These are phyloP conservation scores for Cryoendolithus antarcticus DNA, from an alignment of 2,329 filamentous ascomycete genomes.

Conservation along the genomic window DNA sequence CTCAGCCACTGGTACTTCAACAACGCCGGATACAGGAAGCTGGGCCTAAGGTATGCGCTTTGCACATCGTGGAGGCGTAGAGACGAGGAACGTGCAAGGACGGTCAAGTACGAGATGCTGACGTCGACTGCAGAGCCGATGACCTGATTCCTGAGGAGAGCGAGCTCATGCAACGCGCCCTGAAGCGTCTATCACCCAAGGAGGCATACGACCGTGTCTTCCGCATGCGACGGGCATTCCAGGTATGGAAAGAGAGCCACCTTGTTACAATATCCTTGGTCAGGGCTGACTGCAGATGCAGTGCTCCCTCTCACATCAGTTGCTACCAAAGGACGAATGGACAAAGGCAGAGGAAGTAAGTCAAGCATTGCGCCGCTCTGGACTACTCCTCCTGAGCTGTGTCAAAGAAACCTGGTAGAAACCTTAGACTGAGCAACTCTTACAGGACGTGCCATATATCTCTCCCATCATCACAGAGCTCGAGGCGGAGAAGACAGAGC, in stretches of 20 bases:
- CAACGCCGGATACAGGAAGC: slow-evolving; percentile 81
- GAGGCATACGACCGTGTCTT: slow-evolving; percentile 94
- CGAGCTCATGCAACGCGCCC: slow-evolving; percentile 71
- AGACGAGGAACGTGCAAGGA: not conserved
- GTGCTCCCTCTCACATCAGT: slow-evolving; percentile 54
- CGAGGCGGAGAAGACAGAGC: slow-evolving; percentile 54
- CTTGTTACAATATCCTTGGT: slow-evolving; percentile 38
- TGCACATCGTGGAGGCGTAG: slow-evolving; percentile 2
- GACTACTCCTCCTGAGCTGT: not conserved
- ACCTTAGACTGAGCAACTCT: not conserved
- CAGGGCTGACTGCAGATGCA: slow-evolving; percentile 21
- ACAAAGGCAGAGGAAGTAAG: slow-evolving; percentile 55
- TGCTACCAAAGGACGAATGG: slow-evolving; percentile 53
- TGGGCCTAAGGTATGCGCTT: slow-evolving; percentile 66
- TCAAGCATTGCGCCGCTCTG: not conserved
- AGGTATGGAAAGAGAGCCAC: slow-evolving; percentile 41
- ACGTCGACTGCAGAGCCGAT: slow-evolving; percentile 55
- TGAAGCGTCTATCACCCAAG: slow-evolving; percentile 81
- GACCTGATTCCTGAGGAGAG: slow-evolving; percentile 91
- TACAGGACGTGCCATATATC: slow-evolving; percentile 54
- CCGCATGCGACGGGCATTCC: slow-evolving; percentile 89
- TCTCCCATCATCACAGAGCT: slow-evolving; percentile 56
- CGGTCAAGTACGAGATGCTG: slow-evolving; percentile 1
- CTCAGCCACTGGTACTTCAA: slow-evolving; percentile 80
- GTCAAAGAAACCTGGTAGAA: not conserved